Conservation (phyloP, 805 yeast species). For the Sugiyamaella chiloensis region DNA sequence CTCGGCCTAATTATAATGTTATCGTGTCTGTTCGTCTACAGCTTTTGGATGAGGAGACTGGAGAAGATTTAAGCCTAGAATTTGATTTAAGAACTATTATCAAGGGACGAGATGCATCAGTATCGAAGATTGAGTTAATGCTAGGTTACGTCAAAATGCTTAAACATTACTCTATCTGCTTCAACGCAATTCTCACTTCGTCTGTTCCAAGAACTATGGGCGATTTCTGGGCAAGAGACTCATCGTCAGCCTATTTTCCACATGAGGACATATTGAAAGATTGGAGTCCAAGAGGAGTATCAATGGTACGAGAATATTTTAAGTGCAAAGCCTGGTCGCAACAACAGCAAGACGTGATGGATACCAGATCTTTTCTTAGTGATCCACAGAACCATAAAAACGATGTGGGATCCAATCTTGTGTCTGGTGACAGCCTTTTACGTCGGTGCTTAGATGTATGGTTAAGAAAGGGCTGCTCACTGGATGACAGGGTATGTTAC, state of each 20-base stretch:
- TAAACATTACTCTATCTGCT: not conserved
- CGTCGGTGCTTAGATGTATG: not conserved
- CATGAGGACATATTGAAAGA: constrained; percentile 1
- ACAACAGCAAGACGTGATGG: not conserved
- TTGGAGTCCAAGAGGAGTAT: constrained; percentile 17
- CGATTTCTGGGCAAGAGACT: constrained; percentile 10
- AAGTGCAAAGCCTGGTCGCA: constrained; percentile 3
- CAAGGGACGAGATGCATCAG: constrained; percentile 1
- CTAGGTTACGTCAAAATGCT: not conserved
- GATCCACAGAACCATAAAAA: not conserved
- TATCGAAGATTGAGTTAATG: constrained; percentile 9
- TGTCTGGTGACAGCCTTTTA: not conserved
- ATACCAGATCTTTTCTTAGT: not conserved
- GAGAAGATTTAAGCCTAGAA: not conserved
- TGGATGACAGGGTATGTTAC: not conserved
- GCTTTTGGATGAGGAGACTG: not conserved
- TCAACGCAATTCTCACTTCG: not conserved
- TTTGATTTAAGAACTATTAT: constrained; percentile 7
- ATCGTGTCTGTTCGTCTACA: not conserved
- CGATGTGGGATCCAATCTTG: not conserved
- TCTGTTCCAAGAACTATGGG: constrained; percentile 6
- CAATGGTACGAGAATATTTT: constrained; percentile 13
- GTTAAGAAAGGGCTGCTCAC: not conserved
- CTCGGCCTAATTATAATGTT: constrained; percentile 3
- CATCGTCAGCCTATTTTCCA: constrained; percentile 2